Evolutionary conservation across 768 basidiomycete genomes (phyloP).

Genomic region (Mycena kentingensis): DNA sequence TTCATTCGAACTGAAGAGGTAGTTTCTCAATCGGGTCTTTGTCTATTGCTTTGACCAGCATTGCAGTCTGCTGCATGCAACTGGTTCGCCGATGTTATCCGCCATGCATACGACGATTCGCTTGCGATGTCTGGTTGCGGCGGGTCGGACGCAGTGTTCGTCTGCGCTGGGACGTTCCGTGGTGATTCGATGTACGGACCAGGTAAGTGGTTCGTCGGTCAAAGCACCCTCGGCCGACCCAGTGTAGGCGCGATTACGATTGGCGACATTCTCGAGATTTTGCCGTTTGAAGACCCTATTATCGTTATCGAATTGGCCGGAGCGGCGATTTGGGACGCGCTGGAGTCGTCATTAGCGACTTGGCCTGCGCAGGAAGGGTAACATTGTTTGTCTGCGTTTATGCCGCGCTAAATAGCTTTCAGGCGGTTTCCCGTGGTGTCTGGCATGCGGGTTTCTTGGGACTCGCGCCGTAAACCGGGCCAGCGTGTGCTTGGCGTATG

Average conservation of each 20-base stretch:
- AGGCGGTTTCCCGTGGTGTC: constrained; percentile 90
- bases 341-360: constrained; percentile 71
- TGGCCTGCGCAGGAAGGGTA: constrained; percentile 94
- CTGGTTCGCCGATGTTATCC: constrained; percentile 83
- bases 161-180: constrained; percentile 81
- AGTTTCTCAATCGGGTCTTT: constrained; percentile 10
- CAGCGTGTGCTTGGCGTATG: constrained; percentile 75
- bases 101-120: constrained; percentile 80
- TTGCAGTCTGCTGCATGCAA: constrained; percentile 68
- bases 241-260: constrained; percentile 68
- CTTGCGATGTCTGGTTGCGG: constrained; percentile 57
- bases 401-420: not conserved
- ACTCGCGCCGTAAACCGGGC: constrained; percentile 71
- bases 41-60: not conserved
- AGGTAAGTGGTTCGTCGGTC: constrained; percentile 42
- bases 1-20: constrained; percentile 76
- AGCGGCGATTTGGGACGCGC: constrained; percentile 71
- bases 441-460: constrained; percentile 85
- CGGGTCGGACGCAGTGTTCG: constrained; percentile 78
- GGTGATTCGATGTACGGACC: constrained; percentile 86
- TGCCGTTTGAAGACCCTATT: constrained; percentile 86
- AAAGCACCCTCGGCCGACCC: constrained; percentile 3
- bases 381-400: constrained; percentile 17
- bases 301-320: constrained; percentile 84
- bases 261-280: constrained; percentile 84